A percentile compares a stretch with the other conserved stretches of the same genome.
These are phyloP conservation scores for Furcasterigmium furcatum DNA, from an alignment of 2,329 filamentous ascomycete genomes.

Conservation along the genomic window DNA sequence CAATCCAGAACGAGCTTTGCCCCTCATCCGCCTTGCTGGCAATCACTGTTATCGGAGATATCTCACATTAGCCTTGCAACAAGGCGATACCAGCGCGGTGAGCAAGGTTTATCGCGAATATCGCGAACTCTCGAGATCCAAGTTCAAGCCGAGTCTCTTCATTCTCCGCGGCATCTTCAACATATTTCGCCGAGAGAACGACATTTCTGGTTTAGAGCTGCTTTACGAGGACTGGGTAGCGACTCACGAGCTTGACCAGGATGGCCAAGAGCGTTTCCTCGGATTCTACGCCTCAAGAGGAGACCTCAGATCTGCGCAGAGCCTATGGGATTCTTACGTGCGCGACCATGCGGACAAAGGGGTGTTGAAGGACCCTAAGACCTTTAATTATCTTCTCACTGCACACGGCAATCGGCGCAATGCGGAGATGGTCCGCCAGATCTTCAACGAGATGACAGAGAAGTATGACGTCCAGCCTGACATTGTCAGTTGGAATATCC, in stretches of 20 bases:
- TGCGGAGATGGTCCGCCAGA: slow-evolving; percentile 49
- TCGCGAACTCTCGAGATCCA: slow-evolving; percentile 29
- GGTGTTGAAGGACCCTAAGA: slow-evolving; percentile 27
- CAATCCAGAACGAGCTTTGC: slow-evolving; percentile 24
- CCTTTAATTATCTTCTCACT: slow-evolving; percentile 60
- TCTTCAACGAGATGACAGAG: slow-evolving; percentile 59
- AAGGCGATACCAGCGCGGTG: slow-evolving; percentile 25
- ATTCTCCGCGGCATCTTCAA: slow-evolving; percentile 44
- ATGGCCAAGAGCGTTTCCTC: slow-evolving; percentile 46
- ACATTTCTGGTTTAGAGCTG: slow-evolving; percentile 38
- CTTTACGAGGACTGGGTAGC: slow-evolving; percentile 47
- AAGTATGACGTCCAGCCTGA: slow-evolving; percentile 57
- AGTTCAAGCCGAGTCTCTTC: slow-evolving; percentile 27
- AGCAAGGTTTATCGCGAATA: slow-evolving; percentile 42
- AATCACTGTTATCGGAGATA: slow-evolving; percentile 42
- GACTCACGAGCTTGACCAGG: slow-evolving; percentile 33
- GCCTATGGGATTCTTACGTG: slow-evolving; percentile 42
- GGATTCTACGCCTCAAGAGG: slow-evolving; percentile 45
- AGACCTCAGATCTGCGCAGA: slow-evolving; percentile 40
- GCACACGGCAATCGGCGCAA: slow-evolving; percentile 70
- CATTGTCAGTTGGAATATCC: slow-evolving; percentile 67
- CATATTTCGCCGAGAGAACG: slow-evolving; percentile 27
- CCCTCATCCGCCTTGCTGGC: slow-evolving; percentile 35
- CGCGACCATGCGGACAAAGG: slow-evolving; percentile 25
- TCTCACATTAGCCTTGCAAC: slow-evolving; percentile 26